Evolutionary conservation across 2,329 filamentous ascomycete genomes (phyloP), one percentile per base, ranked within the genome.

Genomic region (Aspergillus sp.): DNA sequence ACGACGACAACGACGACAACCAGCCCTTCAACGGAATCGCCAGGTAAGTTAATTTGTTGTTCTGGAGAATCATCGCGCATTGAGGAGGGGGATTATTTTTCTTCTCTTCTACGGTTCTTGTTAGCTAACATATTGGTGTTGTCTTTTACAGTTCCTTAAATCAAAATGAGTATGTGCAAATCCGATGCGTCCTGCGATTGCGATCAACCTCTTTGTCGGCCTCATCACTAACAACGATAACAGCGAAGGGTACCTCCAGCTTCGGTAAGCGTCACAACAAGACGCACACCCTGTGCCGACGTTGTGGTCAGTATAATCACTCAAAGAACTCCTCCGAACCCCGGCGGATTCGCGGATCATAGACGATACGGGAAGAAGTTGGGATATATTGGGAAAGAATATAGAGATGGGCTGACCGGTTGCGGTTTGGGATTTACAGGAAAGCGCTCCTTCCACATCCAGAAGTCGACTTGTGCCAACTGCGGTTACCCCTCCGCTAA

Each of bases 401-500:
- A 33, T 43, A 39, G 43, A 56, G 45, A 49, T 49, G 51, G 50
- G 57, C 63, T 64, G 62, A 69, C 63, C 49, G 57, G 61, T 70
- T 59, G 62, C 54, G 52, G 42, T 59, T 49, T 53, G 50, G 52
- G 49, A 52, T 50, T 45, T 57, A 53, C 67, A 94, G 90, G 91
- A 78, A 86, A 88, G 74, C 90, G 93, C 74, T 95, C 93, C 69
- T 85, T 96, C 77, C 93, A 98, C 86, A 85, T 97, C 80, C 93
- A 98, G 83, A 98, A 98, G 88, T 86, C 95, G 78, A 94, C 90
- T 72, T 98, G 93, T 82, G 76, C 91, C 65, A 83, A 81, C 69
- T 98, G 93, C 83, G 93, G 90, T 74, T 98, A 96, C 80, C 93
- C 93, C 72, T 80, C 90, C 73, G 93, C 93, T 76, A 95, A 95